Percentiles rank a stretch among this genome's conserved stretches.
These are phyloP conservation scores for Saccharomycopsis capsularis DNA, from an alignment of 805 yeast genomes.

Conservation along the genomic window DNA sequence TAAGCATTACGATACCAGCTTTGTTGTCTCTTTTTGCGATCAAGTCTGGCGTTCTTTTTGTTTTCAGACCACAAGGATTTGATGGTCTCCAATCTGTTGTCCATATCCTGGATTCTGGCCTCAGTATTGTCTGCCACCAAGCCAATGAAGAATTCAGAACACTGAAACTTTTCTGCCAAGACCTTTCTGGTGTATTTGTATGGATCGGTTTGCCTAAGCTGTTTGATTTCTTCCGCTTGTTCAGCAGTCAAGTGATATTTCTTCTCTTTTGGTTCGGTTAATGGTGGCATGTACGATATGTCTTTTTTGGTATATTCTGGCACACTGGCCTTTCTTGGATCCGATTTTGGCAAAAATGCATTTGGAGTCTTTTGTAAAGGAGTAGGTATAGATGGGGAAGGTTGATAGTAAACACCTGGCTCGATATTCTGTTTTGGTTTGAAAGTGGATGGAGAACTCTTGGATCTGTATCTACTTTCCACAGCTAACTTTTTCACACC, in stretches of 20 bases:
- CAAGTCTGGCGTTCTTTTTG: conserved; percentile 44
- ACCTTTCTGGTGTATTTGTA: conserved; percentile 53
- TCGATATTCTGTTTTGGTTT: conserved; percentile 18
- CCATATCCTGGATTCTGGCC: conserved; percentile 40
- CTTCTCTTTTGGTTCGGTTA: conserved; percentile 32
- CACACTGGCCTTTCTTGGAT: conserved; percentile 44
- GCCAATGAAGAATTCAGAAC: conserved; percentile 46
- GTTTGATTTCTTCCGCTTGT: conserved; percentile 49
- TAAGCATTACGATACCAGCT: conserved; percentile 51
- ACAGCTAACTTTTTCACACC: background rate
- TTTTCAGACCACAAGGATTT: conserved; percentile 43
- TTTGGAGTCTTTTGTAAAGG: conserved; percentile 45
- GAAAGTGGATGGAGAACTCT: conserved; percentile 18
- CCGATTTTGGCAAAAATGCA: conserved; percentile 56
- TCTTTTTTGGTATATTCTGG: conserved; percentile 24
- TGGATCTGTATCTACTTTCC: conserved; percentile 14
- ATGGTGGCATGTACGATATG: conserved; percentile 35
- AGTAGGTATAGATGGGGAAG: conserved; percentile 21
- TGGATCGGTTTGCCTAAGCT: conserved; percentile 53
- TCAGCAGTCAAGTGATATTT: conserved; percentile 51
- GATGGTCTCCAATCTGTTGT: conserved; percentile 37
- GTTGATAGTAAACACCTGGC: conserved; percentile 21
- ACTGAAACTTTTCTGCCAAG: conserved; percentile 53
- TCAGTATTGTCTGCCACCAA: conserved; percentile 41
- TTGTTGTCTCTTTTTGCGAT: conserved; percentile 50